Base-by-base conservation (phyloP, 1,284 basidiomycete species). In the Ceraceosorus bombacis region DNA sequence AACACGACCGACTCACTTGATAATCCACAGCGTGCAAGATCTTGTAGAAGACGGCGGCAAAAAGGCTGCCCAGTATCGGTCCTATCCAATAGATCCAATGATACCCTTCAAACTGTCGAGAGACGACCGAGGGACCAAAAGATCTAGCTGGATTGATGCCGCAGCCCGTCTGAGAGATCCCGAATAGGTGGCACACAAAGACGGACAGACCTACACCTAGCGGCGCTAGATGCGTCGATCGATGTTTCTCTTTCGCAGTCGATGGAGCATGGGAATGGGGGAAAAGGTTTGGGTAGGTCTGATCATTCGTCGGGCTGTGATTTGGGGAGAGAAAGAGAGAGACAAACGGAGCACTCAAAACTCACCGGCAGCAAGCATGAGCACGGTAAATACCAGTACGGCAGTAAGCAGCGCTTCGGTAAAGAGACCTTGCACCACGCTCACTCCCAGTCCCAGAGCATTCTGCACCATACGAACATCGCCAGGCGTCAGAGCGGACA, bases 321-420 rank as follows among this genome's bases (percentile, higher is more conserved):
- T n/a, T n/a, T n/a, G n/a, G n/a, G n/a, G n/a, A n/a, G n/a, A n/a
- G n/a, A n/a, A n/a, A n/a, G n/a, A n/a, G n/a, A n/a, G n/a, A n/a
- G n/a, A n/a, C n/a, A n/a, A n/a, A n/a, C n/a, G 27, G 27, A 27
- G 27, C 27, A 27, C 27, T 27, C 27, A 3, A 3, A 27, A 27
- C 27, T 27, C 27, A 27, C 27, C 27, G 38, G 79, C 81, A 46
- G 81, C 81, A 10, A 80, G 71, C 58, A 81, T 69, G 53, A 81
- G 77, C 52, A 81, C 71, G 39, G 69, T 68, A 27, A 79, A 68
- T 41, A 77, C 70, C 17, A 81, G 75, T 68, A 79, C 72, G 6
- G 78, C 69, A 5, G 81, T 81, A 55, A 81, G 71, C 76, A 82
- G 80, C 69, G 81, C 77, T 67, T 81, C 80, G 48, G 80, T 56